phyloP scores from a whole-genome alignment of 129 eudicot species.

The Flaveria brownii region DNA sequence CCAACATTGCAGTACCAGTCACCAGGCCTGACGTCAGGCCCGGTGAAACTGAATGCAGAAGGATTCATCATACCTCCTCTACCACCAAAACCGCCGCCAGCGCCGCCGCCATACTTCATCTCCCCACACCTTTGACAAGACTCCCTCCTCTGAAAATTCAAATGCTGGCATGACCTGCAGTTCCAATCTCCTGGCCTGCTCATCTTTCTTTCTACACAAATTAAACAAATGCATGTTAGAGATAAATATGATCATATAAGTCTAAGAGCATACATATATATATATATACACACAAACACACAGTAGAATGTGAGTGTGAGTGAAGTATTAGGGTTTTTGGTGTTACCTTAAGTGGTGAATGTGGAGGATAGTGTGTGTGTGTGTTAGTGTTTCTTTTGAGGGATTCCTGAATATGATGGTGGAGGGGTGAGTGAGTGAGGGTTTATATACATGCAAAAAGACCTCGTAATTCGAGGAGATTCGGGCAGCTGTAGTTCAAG shows the following conservation, averaged over 20 bases:
- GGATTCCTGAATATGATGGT: slow-evolving; percentile 40
- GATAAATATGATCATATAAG: background rate
- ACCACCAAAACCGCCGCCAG: slow-evolving; percentile 50
- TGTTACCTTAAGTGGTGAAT: slow-evolving; percentile 33
- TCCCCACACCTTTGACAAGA: slow-evolving; percentile 98
- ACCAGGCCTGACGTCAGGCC: slow-evolving; percentile 98
- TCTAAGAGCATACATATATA: background rate
- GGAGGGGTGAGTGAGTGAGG: slow-evolving; percentile 29
- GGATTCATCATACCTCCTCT: slow-evolving; percentile 42
- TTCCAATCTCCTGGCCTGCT: slow-evolving; percentile 99
- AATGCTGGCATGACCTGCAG: slow-evolving; percentile 99
- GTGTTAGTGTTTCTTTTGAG: slow-evolving; percentile 38
- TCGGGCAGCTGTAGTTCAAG: slow-evolving; percentile 49
- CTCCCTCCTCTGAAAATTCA: slow-evolving; percentile 96
- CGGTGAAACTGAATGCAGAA: slow-evolving; percentile 55
- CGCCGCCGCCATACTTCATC: slow-evolving; percentile 57
- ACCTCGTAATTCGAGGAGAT: slow-evolving; percentile 52
- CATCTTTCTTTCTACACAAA: slow-evolving; percentile 57
- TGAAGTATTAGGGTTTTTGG: background rate
- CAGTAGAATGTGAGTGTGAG: background rate
- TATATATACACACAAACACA: background rate
- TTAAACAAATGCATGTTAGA: background rate
- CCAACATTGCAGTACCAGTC: slow-evolving; percentile 95
- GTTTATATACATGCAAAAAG: slow-evolving; percentile 48
- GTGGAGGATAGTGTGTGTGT: background rate